Base-by-base conservation (phyloP, 106 monocot genomes). In the Alisma plantagoaquatica region DNA sequence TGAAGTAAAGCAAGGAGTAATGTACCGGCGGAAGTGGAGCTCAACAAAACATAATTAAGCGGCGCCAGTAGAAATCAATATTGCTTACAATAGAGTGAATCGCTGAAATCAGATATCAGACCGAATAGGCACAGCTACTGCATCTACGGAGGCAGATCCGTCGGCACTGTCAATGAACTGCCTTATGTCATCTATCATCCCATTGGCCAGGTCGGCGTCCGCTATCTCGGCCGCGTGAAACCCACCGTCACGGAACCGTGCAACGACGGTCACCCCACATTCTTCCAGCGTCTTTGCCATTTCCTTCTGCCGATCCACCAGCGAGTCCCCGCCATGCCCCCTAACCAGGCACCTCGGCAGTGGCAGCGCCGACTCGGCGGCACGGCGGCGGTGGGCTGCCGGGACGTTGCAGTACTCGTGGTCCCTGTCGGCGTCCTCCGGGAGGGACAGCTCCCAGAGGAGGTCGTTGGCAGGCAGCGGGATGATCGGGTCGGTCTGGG, bases 271-370 rank as follows among this genome's bases (percentile, higher is more conserved):
- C 10, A 58, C 72, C 3, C 72, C 72, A 22, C 31, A 61, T 16
- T 27, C 61, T 47, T 48, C 31, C 55, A 79, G 50, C 54, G 64
- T 18, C 42, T 27, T 10, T 1, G 29, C 68, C 0, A 84, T 59
- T 68, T 57, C 33, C 61, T 60, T 41, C 46, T 80, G 85, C 50
- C 85, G 45, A 43, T 80, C 85, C 27, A 70, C 16, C 57, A 85
- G 43, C 49, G 80, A 76, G 19, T 85, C 85, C 11, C 73, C 80
- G 1, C 12, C 20, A 62, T 41, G 54, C 7, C 70, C 65, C 14
- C 35, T 61, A 48, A 85, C 66, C 63, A 85, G 23, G 29, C 70
- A 70, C 60, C 43, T 68, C 35, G 75, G 67, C 49, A 63, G 48
- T n/a, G n/a, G n/a, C n/a, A n/a, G n/a, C n/a, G n/a, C n/a, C 2